A percentile compares a stretch with the other conserved stretches of the same genome.
Evolutionary conservation across 2,329 filamentous ascomycete species (phyloP).

Genomic region (Exophiala bonariae): DNA sequence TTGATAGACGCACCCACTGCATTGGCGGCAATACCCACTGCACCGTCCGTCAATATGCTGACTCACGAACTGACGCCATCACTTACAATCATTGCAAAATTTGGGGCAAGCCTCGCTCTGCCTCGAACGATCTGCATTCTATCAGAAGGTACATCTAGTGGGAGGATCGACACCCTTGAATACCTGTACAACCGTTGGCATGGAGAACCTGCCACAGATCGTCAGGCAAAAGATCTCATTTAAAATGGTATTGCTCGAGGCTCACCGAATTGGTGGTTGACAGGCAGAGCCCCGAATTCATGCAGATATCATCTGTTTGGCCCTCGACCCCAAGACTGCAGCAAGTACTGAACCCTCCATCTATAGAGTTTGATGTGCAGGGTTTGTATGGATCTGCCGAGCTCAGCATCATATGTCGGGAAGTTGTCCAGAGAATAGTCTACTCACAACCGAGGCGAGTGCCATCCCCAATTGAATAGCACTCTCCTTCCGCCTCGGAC

Average conservation of each 20-base stretch:
- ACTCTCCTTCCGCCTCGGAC: neutral
- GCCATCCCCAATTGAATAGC: neutral
- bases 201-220: constrained; percentile 11
- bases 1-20: no score
- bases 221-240: no score
- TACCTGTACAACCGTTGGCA: constrained; percentile 12
- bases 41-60: no score
- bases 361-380: no score
- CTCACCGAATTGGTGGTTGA: no score
- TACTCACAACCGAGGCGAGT: neutral
- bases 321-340: constrained; percentile 13
- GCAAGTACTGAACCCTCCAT: constrained; percentile 11
- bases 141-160: no score
- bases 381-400: no score
- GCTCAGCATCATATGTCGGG: no score
- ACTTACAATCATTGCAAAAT: constrained; percentile 12
- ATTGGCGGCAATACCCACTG: no score
- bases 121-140: constrained; percentile 14
- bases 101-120: constrained; percentile 15
- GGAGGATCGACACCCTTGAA: neutral
- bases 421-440: no score
- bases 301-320: constrained; percentile 16
- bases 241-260: no score
- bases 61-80: no score
- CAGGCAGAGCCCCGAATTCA: constrained; percentile 16